Evolutionary conservation across 2,329 filamentous ascomycete species (phyloP).

Genomic region (Ceratocystis lukuohia): DNA sequence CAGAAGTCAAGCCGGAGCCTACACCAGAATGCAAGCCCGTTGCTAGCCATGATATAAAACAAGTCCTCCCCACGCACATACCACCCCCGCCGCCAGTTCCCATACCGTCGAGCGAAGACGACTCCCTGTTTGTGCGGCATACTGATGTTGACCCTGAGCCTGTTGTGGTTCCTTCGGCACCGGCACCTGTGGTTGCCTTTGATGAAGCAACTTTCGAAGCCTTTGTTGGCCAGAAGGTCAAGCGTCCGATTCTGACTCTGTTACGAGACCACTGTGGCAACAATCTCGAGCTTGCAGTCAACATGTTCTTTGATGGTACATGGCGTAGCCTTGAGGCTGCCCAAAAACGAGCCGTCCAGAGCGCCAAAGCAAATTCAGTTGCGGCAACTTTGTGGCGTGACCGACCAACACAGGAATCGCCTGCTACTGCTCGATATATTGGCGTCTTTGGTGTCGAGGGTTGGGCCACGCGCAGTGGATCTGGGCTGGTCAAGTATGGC

Average conservation of each 20-base stretch:
- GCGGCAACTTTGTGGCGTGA: slow-evolving; percentile 10
- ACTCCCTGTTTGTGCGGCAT: slow-evolving; percentile 14
- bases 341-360: slow-evolving; percentile 4
- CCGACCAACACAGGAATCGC: slow-evolving; percentile 21
- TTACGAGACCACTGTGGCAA: slow-evolving; percentile 43
- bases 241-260: slow-evolving; percentile 33
- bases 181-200: slow-evolving; percentile 30
- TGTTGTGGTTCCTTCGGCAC: neutral
- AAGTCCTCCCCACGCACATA: neutral
- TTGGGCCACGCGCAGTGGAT: slow-evolving; percentile 81
- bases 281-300: slow-evolving; percentile 49
- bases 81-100: neutral
- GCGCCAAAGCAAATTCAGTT: slow-evolving; percentile 7
- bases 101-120: slow-evolving; percentile 1
- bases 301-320: slow-evolving; percentile 58
- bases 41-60: neutral
- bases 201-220: slow-evolving; percentile 45
- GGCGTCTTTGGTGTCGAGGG: slow-evolving; percentile 84
- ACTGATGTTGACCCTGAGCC: neutral
- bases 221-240: slow-evolving; percentile 46
- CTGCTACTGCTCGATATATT: slow-evolving; percentile 49
- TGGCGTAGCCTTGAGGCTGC: slow-evolving; percentile 29
- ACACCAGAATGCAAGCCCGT: neutral
- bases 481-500: slow-evolving; percentile 60
- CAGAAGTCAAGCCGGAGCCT: neutral